phyloP scores from a whole-genome alignment of 495 filamentous ascomycete genomes.

The Aspergillus cavernicola region DNA sequence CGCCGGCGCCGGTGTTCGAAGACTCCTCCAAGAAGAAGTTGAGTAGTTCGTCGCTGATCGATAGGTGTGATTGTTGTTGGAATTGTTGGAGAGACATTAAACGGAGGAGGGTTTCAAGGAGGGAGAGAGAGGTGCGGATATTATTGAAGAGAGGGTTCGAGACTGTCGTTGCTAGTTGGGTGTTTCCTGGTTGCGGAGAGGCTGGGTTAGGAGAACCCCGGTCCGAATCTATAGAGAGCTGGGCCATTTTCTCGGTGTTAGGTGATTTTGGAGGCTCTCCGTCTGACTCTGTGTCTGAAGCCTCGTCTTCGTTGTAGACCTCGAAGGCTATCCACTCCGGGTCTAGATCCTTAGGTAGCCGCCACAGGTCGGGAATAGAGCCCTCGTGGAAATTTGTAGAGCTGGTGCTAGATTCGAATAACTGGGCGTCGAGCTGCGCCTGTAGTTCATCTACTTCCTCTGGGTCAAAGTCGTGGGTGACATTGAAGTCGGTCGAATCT shows the following conservation, averaged over 20 bases:
- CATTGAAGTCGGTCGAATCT: constrained; percentile 21
- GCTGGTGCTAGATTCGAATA: constrained; percentile 46
- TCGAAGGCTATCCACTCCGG: constrained; percentile 96
- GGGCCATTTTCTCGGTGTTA: constrained; percentile 39
- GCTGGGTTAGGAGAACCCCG: constrained; percentile 19
- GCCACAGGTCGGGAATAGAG: constrained; percentile 51
- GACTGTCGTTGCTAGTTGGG: constrained; percentile 32
- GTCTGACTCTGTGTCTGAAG: constrained; percentile 58
- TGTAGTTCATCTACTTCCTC: constrained; percentile 50
- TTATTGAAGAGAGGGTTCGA: constrained; percentile 41
- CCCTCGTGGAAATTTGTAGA: constrained; percentile 27
- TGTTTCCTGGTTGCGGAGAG: constrained; percentile 23
- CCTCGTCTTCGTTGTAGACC: constrained; percentile 66
- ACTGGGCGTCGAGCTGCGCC: constrained; percentile 64
- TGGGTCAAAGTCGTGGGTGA: constrained; percentile 16
- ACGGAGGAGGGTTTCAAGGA: constrained; percentile 91
- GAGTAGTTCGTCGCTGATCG: constrained; percentile 91
- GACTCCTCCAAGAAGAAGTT: constrained; percentile 92
- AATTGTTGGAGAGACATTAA: constrained; percentile 94
- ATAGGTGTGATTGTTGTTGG: constrained; percentile 86
- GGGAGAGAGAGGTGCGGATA: constrained; percentile 81
- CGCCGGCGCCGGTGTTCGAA: constrained; percentile 65
- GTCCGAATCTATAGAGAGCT: constrained; percentile 34
- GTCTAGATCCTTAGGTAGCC: constrained; percentile 75
- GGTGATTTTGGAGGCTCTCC: constrained; percentile 30